Percentiles rank a stretch among this genome's conserved stretches.
Conservation (phyloP, 2,329 filamentous ascomycete species). For the Huntiella abstrusa region DNA sequence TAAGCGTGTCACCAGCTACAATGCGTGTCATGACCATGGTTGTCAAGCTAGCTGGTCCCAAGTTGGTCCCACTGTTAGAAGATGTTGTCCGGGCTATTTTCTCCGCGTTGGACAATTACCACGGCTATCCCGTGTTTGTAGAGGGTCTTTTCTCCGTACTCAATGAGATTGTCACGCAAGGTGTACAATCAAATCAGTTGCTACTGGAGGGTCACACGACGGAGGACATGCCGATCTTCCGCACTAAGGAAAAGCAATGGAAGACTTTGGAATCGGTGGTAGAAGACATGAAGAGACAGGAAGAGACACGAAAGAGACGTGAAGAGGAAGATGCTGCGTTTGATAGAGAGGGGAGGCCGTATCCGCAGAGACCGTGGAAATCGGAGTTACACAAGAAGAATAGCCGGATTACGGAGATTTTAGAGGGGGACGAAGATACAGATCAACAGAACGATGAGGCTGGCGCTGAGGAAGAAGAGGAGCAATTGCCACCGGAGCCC, state of each 20-base stretch:
- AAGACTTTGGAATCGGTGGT: slow-evolving; percentile 27
- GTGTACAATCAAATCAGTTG: slow-evolving; percentile 38
- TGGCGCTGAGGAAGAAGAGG: slow-evolving; percentile 18
- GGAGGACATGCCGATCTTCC: slow-evolving; percentile 20
- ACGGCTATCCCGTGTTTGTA: slow-evolving; percentile 75
- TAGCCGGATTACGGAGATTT: slow-evolving; percentile 10
- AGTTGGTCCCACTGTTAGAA: slow-evolving; percentile 70
- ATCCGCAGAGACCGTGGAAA: slow-evolving; percentile 20
- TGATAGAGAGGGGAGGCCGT: slow-evolving; percentile 15
- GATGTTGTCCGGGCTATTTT: slow-evolving; percentile 86
- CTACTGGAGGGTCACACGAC: slow-evolving; percentile 24
- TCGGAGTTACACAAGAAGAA: slow-evolving; percentile 2
- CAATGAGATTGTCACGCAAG: slow-evolving; percentile 66
- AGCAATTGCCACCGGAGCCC: slow-evolving; percentile 16
- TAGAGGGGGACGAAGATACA: slow-evolving; percentile 8
- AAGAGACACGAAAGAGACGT: slow-evolving; percentile 17
- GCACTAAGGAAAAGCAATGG: slow-evolving; percentile 22
- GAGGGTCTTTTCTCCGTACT: slow-evolving; percentile 72
- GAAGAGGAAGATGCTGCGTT: slow-evolving; percentile 21
- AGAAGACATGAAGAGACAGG: slow-evolving; percentile 43
- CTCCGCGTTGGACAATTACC: slow-evolving; percentile 80
- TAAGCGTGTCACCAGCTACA: slow-evolving; percentile 80
- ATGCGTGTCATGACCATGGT: slow-evolving; percentile 89
- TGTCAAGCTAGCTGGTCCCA: slow-evolving; percentile 68
- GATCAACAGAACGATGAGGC: slow-evolving; percentile 13